Evolutionary conservation across 2,329 filamentous ascomycete genomes (phyloP), one percentile per base, ranked within the genome.

Genomic region (Chrysoporthe deuterocubensis): DNA sequence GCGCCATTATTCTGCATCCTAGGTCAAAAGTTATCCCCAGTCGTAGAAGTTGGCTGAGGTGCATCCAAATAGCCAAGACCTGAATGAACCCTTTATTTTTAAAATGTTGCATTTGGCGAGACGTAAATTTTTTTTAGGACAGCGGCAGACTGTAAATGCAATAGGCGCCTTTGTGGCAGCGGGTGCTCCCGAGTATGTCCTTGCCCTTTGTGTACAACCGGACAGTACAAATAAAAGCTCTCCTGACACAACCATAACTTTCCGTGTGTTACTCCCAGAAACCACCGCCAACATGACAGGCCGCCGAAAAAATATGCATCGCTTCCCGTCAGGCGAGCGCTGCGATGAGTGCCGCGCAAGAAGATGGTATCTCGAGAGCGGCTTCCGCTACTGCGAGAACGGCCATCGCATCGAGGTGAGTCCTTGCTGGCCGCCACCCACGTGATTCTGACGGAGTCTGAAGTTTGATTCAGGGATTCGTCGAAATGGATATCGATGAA

Each of bases 371-470:
- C 82, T 90, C 43, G 89, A 94, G 72, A 91, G 92, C 78, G 92
- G 93, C 3, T 86, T 90, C 67, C 88, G 90, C 70, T 96, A 92
- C 77, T 97, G 93, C 78, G 85, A 90, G 71, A 90, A 92, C 72
- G 93, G 93, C 43, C 93, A 96, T 81, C 88, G 90, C 72, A 89
- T 94, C 73, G 89, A 93, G 80, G 91, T 92, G 80, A 70, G 78
- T 69, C 13, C 34, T 26, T 44, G 37, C 37, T 40, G n/a, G 44
- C 16, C 21, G 14, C 52, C 37, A 40, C 43, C 34, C 46, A 21
- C 9, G 34, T 26, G 4, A 5, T 9, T 34, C n/a, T 4, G 26
- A 11, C 21, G 44, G 32, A n/a, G 18, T 50, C 34, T 32, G 9
- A 21, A 14, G 5, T 14, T 56, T 4, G n/a, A 32, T 13, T 26